Conservation (phyloP, 2,329 filamentous ascomycete genomes). For the Aureobasidium mangrovei region DNA sequence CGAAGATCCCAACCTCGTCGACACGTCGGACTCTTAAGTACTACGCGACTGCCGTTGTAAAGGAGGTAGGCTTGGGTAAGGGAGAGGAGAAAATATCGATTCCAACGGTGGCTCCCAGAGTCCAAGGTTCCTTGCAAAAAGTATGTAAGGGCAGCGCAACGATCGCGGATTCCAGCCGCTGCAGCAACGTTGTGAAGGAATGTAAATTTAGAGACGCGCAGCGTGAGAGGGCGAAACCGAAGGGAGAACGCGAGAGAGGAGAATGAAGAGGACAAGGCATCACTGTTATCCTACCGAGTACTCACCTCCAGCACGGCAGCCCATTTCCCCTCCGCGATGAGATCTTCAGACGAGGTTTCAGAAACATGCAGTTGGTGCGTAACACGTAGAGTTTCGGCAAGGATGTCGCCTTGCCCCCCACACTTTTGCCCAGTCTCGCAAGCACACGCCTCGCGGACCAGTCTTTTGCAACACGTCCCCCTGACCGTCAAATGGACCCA, state of each 20-base stretch:
- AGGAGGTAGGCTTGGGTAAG: slow-evolving; percentile 16
- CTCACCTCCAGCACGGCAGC: not conserved
- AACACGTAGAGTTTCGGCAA: slow-evolving; percentile 1
- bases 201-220: slow-evolving; percentile 14
- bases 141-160: slow-evolving; percentile 13
- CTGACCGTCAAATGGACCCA: slow-evolving; percentile 9
- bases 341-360: slow-evolving; percentile 9
- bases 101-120: slow-evolving; percentile 14
- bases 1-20: slow-evolving; percentile 13
- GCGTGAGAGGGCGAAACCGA: not conserved
- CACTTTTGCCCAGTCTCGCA: slow-evolving; percentile 2
- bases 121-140: slow-evolving; percentile 1
- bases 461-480: slow-evolving; percentile 4
- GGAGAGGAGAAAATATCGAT: slow-evolving; percentile 18
- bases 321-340: not conserved
- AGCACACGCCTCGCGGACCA: slow-evolving; percentile 8
- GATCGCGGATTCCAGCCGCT: slow-evolving; percentile 12
- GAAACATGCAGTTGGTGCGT: slow-evolving; percentile 1
- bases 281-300: too few species aligned
- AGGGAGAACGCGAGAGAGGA: not conserved
- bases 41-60: slow-evolving; percentile 15
- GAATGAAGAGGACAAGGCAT: not conserved
- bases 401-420: slow-evolving; percentile 9
- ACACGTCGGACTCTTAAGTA: slow-evolving; percentile 10
- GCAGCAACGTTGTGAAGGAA: slow-evolving; percentile 14